Evolutionary conservation across 805 yeast genomes (phyloP).

Genomic region (Candida railenensis): DNA sequence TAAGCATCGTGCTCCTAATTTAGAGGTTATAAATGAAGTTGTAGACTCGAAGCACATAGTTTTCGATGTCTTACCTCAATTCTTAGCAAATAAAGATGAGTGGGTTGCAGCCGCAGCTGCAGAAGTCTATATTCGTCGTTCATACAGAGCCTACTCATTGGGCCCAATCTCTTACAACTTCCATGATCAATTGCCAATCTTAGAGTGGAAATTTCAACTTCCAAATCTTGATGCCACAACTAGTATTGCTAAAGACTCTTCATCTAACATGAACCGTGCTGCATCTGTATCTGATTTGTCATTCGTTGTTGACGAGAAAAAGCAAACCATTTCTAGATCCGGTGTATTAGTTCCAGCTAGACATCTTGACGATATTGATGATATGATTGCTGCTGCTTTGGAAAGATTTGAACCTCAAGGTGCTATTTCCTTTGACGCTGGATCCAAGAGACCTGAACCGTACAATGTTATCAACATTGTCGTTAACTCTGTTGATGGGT

Average conservation of each 20-base stretch:
- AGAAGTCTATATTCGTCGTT: conserved; percentile 94
- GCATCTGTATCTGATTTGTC: conserved; percentile 91
- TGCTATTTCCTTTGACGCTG: conserved; percentile 33
- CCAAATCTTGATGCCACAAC: conserved; percentile 56
- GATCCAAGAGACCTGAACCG: conserved; percentile 37
- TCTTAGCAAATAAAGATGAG: conserved; percentile 77
- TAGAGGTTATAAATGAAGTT: conserved; percentile 80
- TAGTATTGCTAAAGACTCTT: conserved; percentile 15
- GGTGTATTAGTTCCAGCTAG: conserved; percentile 81
- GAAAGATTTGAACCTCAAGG: conserved; percentile 59
- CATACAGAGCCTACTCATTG: conserved; percentile 93
- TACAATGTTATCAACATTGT: conserved; percentile 83
- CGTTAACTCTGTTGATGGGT: conserved; percentile 72
- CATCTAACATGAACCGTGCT: conserved; percentile 64
- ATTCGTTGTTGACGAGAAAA: conserved; percentile 68
- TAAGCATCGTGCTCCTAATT: conserved; percentile 78
- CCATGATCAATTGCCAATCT: conserved; percentile 59
- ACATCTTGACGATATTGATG: conserved; percentile 90
- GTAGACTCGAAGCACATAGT: conserved; percentile 96
- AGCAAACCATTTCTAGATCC: conserved; percentile 71
- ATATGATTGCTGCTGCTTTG: conserved; percentile 70
- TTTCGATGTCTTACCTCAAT: conserved; percentile 92
- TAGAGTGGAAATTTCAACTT: conserved; percentile 86
- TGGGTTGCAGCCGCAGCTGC: conserved; percentile 95
- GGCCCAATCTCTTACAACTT: conserved; percentile 67